Evolutionary conservation across 129 eudicot species (phyloP).

Genomic region (Rutidosis leptorrhynchoides): DNA sequence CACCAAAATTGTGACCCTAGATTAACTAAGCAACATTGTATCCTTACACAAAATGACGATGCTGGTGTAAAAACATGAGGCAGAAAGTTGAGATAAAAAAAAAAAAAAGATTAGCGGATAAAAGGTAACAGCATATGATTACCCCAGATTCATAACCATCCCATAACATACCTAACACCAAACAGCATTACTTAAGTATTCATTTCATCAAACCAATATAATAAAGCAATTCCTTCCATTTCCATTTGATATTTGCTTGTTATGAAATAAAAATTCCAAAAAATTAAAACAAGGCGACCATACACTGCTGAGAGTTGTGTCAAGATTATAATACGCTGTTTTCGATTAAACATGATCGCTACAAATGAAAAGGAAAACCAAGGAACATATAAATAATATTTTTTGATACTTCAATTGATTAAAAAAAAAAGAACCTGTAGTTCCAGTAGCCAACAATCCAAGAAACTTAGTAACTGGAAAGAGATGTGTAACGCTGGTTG

Average conservation of each 20-base stretch:
- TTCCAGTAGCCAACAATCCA: constrained; percentile 93
- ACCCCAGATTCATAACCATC: background rate
- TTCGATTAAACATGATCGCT: background rate
- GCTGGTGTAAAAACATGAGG: background rate
- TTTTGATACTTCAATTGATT: background rate
- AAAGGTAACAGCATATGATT: background rate
- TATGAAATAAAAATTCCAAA: too few species aligned
- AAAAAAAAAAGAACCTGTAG: constrained; percentile 62
- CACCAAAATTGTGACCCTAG: background rate
- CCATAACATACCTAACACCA: background rate
- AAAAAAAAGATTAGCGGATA: too few species aligned
- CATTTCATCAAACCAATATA: background rate
- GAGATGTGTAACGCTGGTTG: constrained; percentile 89
- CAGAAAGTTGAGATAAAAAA: background rate
- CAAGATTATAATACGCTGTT: background rate
- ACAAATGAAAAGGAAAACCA: background rate
- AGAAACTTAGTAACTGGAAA: constrained; percentile 78
- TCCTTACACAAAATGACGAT: background rate
- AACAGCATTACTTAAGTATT: background rate
- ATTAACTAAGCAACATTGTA: background rate
- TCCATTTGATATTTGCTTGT: background rate
- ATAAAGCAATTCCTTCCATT: background rate
- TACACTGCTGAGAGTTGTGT: background rate
- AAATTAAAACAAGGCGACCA: background rate
- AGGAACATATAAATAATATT: background rate